Evolutionary conservation across 306 rosid species (phyloP), one percentile per base, ranked within the genome.

Genomic region (Datisca glomerata): DNA sequence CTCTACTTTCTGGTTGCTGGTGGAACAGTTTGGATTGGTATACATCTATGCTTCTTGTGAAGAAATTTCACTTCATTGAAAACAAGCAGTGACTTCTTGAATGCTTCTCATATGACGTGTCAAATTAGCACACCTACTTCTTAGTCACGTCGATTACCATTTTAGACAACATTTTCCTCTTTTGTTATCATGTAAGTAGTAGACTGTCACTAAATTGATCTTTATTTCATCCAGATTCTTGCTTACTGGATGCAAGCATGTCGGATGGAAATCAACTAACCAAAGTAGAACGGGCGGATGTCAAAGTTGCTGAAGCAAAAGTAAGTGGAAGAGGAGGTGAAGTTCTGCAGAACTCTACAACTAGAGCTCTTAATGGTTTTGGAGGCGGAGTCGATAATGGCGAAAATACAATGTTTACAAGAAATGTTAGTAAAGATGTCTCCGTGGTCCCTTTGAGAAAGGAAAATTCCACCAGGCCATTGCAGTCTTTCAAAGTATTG

Each of bases 1-100:
- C 98, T 89, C 49, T 89, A 84, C 86, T 89, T 89, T 60, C 70
- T 89, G 61, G 95, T 84, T 45, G 98, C 95, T 44, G 98, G 98
- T 45, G 98, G 98, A 48, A 89, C 98, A 61, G 69, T 89, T 61
- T 89, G 98, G 98, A 89, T 89, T 43, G 98, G 98, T 89, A 89
- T 34, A 71, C 49, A 55, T 64, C 48, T 37, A 9, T 36, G 21
- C 49, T 45, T 36, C 36, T 39, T 40, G 21, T 24, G 13, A 34
- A 21, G 25, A n/a, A 39, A 18, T 21, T 12, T 60, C 8, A 27
- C 13, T 8, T 46, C 16, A 11, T 16, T 6, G 25, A 18, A 19
- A 8, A 7, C 7, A 38, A 12, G n/a, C 43, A 12, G 29, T 21
- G 41, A 23, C 19, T 11, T 25, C 6, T 36, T 41, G 15, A 7